Evolutionary conservation across 2,329 filamentous ascomycete species (phyloP), one percentile per base, ranked within the genome.

Genomic region (Parasarocladium wereldwijsianum): DNA sequence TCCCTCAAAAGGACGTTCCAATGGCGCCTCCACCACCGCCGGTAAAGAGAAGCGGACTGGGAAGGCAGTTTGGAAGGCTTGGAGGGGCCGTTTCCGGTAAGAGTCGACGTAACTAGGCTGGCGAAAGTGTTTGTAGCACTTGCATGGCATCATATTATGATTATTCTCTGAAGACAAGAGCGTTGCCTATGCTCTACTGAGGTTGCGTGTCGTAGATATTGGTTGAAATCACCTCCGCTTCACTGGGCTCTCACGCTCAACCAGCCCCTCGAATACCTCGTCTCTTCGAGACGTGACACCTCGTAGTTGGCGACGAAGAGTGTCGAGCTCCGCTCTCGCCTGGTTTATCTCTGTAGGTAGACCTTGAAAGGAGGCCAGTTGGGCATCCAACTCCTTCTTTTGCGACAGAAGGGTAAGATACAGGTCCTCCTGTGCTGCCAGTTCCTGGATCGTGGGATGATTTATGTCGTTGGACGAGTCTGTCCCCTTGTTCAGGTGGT

Each of bases 201-300:
- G n/a, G n/a, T n/a, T n/a, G n/a, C n/a, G n/a, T n/a, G n/a, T n/a
- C n/a, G n/a, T n/a, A n/a, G n/a, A n/a, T n/a, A n/a, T 27, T n/a
- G 10, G 8, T 16, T 27, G 23, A 32, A 38, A 47, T 42, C 45
- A 51, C 29, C 43, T 42, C 31, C 47, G 41, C 37, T 60, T 64
- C 33, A 56, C 52, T 3, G 69, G 69, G 32, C 66, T 72, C 44
- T 71, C 67, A 23, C 62, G 58, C 41, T 74, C 70, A 3, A 83
- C 71, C 26, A 90, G 48, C 2, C 64, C 67, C 46, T 87, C 83
- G 46, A 93, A 92, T 32, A 83, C 60, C 17, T 57, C 63, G 47
- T 93, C 83, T 32, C 85, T 66, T 40, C 64, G 62, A 38, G 62
- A 61, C 17, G 65, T 74, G 30, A 83, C 53, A 8, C 56, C 54